Base-by-base conservation (phyloP, 495 filamentous ascomycete genomes). In the Hyaloscypha finlandica region DNA sequence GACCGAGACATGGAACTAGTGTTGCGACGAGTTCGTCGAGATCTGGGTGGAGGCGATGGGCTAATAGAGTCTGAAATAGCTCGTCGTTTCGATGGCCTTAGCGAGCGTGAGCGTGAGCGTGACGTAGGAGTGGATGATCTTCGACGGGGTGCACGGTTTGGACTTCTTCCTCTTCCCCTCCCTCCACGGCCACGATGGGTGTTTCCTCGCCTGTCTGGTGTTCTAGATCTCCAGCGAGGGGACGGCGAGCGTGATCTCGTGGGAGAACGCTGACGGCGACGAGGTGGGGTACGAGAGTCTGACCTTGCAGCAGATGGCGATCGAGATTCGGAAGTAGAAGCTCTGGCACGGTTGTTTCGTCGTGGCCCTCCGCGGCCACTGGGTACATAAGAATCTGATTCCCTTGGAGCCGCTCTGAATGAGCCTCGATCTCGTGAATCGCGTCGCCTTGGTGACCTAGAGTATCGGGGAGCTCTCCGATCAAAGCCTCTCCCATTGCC, bases 391-490 rank as follows among this genome's bases (percentile, higher is more conserved):
- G 80, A 79, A 74, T 85, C 83, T 60, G 77, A 75, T 61, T 80
- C 75, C 69, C 64, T 63, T 63, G 81, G 83, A 74, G 79, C 77
- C 56, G 82, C 85, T 66, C 84, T 82, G 73, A 73, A 79, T 74
- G 77, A 81, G 72, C 68, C 84, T 70, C 72, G 54, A 33, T 74
- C 65, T 59, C 81, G 70, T 74, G 83, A 77, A 68, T 84, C 82
- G 63, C 83, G 83, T 53, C 83, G 79, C 68, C 86, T 78, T 66
- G 67, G 71, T n/a, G 90, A 90, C 35, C 86, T 79, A 25, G 92
- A 92, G 66, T 81, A 79, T 76, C 81, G 75, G 9, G 80, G 79
- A 20, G 77, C 80, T 65, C 81, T 73, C 45, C 78, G 73, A 35
- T 80, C 80, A 65, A 78, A 78, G 22, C 75, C 81, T 70, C 71